Conservation (phyloP, 371 early-diverging fungal genomes). For the Mycotypha africana region DNA sequence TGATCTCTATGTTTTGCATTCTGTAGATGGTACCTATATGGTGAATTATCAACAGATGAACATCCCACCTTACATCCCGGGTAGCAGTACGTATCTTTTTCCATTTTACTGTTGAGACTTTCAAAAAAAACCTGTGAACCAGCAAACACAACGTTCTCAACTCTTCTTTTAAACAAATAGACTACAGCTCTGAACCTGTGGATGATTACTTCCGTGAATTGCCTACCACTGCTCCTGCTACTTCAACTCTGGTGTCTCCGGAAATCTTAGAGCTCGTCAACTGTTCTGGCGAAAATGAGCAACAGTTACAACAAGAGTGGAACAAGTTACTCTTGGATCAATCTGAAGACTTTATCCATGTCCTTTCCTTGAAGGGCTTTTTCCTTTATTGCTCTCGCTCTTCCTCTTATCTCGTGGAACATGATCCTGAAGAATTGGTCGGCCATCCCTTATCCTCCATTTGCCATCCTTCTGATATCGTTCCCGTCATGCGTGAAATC, state of each 20-base stretch:
- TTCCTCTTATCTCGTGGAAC: constrained; percentile 42
- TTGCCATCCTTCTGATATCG: constrained; percentile 60
- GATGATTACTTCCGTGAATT: constrained; percentile 36
- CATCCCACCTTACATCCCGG: constrained; percentile 32
- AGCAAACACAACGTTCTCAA: no score
- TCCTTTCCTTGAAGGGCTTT: constrained; percentile 59
- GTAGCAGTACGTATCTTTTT: constrained; percentile 8
- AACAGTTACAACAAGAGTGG: constrained; percentile 34
- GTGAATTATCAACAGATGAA: constrained; percentile 51
- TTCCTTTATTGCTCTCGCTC: constrained; percentile 55
- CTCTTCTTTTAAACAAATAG: constrained; percentile 6
- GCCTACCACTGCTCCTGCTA: constrained; percentile 14
- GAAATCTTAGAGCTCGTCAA: constrained; percentile 22
- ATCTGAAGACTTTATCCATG: constrained; percentile 54
- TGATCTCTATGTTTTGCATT: background rate
- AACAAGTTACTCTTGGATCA: constrained; percentile 34
- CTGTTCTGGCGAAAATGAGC: constrained; percentile 23
- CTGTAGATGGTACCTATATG: constrained; percentile 43
- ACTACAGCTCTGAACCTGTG: constrained; percentile 17
- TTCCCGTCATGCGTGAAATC: constrained; percentile 60
- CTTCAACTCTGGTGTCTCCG: constrained; percentile 6
- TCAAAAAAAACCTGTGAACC: background rate
- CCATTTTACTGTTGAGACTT: background rate
- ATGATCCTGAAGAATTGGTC: constrained; percentile 49
- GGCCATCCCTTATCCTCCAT: constrained; percentile 50